Conservation (phyloP, 176 grass and related monocot species). For the barley (Hordeum vulgare) region MorexV3_pseudomolecules_assembly NC_058522.1:401125197-401125696, state of each 20-base stretch:
- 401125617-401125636: slow-evolving; percentile 66
- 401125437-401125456: slow-evolving; percentile 34
- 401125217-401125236: no score
- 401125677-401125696: slow-evolving; percentile 89
- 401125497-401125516: neutral
- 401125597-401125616: slow-evolving; percentile 74
- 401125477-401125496: slow-evolving; percentile 16
- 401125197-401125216: no score
- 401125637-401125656: slow-evolving; percentile 84
- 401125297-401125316: slow-evolving; percentile 59
- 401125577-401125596: neutral
- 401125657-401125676: slow-evolving; percentile 70
- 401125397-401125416: slow-evolving; percentile 68
- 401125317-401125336: neutral
- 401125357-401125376: slow-evolving; percentile 23
- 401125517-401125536: neutral
- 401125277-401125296: no score
- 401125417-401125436: slow-evolving; percentile 77
- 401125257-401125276: no score
- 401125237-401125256: no score
- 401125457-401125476: slow-evolving; percentile 13
- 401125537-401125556: neutral
- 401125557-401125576: slow-evolving; percentile 1
- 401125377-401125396: slow-evolving; percentile 84
- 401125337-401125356: neutral